Base-by-base conservation (phyloP, 768 basidiomycete genomes). In the Rhizopogon vulgaris region DNA sequence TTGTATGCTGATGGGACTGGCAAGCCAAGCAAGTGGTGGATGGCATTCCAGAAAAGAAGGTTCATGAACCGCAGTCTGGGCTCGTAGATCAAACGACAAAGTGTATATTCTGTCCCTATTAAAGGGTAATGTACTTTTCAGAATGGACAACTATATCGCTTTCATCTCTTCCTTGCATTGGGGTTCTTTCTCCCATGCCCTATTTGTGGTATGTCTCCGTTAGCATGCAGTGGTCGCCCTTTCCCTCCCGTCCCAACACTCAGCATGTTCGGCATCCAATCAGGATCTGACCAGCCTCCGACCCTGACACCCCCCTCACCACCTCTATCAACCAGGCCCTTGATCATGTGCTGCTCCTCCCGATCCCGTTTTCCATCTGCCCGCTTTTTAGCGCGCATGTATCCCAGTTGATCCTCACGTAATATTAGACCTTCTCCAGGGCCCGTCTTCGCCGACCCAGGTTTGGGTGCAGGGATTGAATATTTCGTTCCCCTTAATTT, bases 11-110 rank as follows among this genome's bases (percentile, higher is more conserved):
- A 95, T 66, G 94, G 94, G 5, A 87, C 89, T 3, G 87, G 87
- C 52, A 94, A 90, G 67, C 94, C 96, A 5, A 96, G 89, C 77
- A 99, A 99, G 70, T 99, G 96, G 96, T 99, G 96, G 96, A 95
- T 97, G 92, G 89, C 90, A 18, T 99, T 98, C 83, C 93, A 94
- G 71, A 97, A 96, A 80, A 81, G 94, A 65, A 82, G 90, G 24
- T 93, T 93, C 80, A 93, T 93, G 90, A 90, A 91, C 73, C 84
- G 90, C 65, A 91, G 89, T 68, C 68, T 92, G 66, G 85, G 83
- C 53, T 78, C 79, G 63, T 87, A 76, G 71, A 56, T 45, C 37
- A 3, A 24, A 34, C 17, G 24, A 24, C 43, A 48, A 32, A 32
- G 38, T 34, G 37, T 48, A 39, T 48, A 56, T 38, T 40, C 45